Evolutionary conservation across 73 alveolate genomes (phyloP).

Genomic region (Tetrahymena malaccensis): DNA sequence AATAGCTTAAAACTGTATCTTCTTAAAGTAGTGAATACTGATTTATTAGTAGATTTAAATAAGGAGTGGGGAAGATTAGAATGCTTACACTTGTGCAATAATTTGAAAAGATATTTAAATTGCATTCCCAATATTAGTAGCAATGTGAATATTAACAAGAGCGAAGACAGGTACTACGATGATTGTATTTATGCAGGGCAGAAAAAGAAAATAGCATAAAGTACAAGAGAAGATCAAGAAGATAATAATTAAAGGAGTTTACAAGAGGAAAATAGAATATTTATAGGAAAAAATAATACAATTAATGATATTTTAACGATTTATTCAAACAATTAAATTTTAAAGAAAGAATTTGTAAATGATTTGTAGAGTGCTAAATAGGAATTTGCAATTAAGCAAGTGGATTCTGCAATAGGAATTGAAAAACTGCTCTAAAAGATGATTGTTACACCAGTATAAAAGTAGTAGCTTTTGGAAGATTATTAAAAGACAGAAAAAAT

Average conservation of each 20-base stretch:
- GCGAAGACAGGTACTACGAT: not conserved
- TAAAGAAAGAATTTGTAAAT: not conserved
- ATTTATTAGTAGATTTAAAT: not conserved
- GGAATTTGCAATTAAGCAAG: not conserved
- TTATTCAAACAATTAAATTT: not conserved
- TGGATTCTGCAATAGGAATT: not conserved
- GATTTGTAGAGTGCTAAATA: not conserved
- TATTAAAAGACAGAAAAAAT: not conserved
- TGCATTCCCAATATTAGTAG: not conserved
- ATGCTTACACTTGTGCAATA: not conserved
- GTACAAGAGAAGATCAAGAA: not conserved
- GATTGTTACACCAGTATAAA: not conserved
- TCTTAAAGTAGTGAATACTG: not conserved
- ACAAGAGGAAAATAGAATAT: not conserved
- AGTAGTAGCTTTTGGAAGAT: not conserved
- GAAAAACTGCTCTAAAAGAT: not conserved
- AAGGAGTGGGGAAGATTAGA: not conserved
- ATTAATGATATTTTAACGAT: not conserved
- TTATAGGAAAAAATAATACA: not conserved
- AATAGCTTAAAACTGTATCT: not conserved
- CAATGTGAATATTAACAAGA: not conserved
- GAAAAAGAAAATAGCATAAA: not conserved
- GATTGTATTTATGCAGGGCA: not conserved
- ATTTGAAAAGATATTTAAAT: not conserved
- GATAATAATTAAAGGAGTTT: not conserved